phyloP scores from a whole-genome alignment of 441 rosid species.

The Euphorbia celastroides region DNA sequence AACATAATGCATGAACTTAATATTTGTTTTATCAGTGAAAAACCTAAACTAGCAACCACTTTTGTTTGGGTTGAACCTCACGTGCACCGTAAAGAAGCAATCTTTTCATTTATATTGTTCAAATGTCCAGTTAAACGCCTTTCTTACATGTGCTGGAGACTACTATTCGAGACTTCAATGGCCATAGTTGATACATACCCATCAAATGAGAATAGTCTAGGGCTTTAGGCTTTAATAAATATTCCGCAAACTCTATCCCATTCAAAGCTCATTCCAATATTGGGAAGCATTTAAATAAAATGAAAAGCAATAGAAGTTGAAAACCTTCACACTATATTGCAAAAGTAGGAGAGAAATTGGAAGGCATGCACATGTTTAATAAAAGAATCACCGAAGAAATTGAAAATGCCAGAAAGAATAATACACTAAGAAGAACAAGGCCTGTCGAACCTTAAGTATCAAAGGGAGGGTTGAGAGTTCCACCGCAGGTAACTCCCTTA shows the following conservation, averaged over 20 bases:
- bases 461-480: slow-evolving; percentile 93
- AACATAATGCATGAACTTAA: background rate
- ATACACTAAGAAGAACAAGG: slow-evolving; percentile 6
- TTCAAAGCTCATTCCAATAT: background rate
- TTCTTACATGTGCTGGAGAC: background rate
- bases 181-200: background rate
- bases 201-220: background rate
- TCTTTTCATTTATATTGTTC: background rate
- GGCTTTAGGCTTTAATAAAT: background rate
- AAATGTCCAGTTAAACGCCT: background rate
- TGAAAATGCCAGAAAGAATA: background rate
- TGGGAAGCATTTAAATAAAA: background rate
- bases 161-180: background rate
- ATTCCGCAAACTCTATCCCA: background rate
- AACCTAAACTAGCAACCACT: background rate
- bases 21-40: background rate
- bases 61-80: slow-evolving; percentile 1
- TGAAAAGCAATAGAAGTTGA: background rate
- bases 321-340: background rate
- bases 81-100: background rate
- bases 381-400: background rate
- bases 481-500: slow-evolving; percentile 93
- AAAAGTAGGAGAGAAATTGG: background rate
- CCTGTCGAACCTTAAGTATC: slow-evolving; percentile 70
- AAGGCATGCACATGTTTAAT: background rate